Evolutionary conservation across 805 yeast genomes (phyloP).

Genomic region (Allodekkera sacchari): DNA sequence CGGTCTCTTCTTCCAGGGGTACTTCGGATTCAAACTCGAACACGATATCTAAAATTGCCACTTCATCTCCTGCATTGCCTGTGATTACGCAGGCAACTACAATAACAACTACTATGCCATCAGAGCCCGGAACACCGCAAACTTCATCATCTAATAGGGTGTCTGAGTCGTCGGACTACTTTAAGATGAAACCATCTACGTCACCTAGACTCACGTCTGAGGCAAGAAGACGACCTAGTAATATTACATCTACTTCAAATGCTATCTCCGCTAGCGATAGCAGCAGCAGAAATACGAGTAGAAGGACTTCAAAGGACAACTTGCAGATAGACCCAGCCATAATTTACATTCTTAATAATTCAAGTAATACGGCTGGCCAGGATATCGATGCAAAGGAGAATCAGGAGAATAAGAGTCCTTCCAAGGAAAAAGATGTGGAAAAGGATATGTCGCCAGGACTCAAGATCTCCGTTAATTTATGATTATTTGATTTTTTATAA

Average conservation of each 20-base stretch:
- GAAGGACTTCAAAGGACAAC: no score
- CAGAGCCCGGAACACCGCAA: slow-evolving; percentile 14
- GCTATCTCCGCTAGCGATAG: no score
- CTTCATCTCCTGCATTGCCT: slow-evolving; percentile 28
- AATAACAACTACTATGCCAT: slow-evolving; percentile 20
- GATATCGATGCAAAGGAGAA: not conserved
- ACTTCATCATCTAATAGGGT: no score
- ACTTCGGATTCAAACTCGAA: slow-evolving; percentile 15
- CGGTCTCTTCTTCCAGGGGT: no score
- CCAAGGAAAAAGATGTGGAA: not conserved
- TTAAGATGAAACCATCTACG: no score
- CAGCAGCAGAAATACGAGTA: no score
- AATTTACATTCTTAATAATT: no score
- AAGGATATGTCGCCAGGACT: not conserved
- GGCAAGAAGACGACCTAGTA: no score
- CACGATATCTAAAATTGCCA: slow-evolving; percentile 21
- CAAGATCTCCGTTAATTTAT: slow-evolving; percentile 1
- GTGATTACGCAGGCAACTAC: slow-evolving; percentile 29
- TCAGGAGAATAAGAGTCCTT: not conserved
- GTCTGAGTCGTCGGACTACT: no score
- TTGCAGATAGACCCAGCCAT: no score
- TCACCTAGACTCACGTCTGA: no score
- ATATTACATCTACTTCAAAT: no score
- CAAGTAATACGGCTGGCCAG: not conserved
- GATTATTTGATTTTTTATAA: not conserved